These are phyloP conservation scores for Plectranthus barbatus DNA, from an alignment of 257 asterid species.

Conservation along the genomic window DNA sequence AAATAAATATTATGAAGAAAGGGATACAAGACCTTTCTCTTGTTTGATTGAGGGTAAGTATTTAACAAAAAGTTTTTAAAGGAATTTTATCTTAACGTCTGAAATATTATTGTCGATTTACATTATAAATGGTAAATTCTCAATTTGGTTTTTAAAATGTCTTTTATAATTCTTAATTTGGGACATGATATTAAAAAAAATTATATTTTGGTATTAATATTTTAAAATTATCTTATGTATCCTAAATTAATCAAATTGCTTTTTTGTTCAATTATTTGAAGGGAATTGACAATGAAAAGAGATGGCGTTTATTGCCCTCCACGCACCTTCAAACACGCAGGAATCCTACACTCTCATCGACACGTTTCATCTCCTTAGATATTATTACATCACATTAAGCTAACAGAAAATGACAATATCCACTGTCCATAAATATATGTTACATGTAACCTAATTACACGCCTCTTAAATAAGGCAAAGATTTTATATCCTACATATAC, in stretches of 20 bases:
- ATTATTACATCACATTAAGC: neutral
- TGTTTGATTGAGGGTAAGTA: no score
- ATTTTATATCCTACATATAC: neutral
- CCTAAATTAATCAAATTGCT: no score
- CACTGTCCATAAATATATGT: neutral
- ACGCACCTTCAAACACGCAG: slow-evolving; percentile 11
- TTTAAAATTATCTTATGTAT: no score
- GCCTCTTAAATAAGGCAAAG: neutral
- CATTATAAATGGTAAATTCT: no score
- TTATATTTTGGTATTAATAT: neutral
- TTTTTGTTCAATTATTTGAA: neutral
- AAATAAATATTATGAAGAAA: no score
- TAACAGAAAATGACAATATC: neutral
- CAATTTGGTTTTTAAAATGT: no score
- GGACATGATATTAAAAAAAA: no score
- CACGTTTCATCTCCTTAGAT: neutral
- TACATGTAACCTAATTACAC: neutral
- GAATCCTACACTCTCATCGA: neutral
- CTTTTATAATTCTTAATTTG: no score
- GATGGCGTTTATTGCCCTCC: slow-evolving; percentile 3
- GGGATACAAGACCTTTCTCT: no score
- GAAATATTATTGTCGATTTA: no score
- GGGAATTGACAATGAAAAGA: neutral
- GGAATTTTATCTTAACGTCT: no score
- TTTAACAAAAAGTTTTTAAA: no score